A percentile compares a stretch with the other conserved stretches of the same genome.
Evolutionary conservation across 148 eudicot species (phyloP).

Genomic region (Selenicereus undatus): DNA sequence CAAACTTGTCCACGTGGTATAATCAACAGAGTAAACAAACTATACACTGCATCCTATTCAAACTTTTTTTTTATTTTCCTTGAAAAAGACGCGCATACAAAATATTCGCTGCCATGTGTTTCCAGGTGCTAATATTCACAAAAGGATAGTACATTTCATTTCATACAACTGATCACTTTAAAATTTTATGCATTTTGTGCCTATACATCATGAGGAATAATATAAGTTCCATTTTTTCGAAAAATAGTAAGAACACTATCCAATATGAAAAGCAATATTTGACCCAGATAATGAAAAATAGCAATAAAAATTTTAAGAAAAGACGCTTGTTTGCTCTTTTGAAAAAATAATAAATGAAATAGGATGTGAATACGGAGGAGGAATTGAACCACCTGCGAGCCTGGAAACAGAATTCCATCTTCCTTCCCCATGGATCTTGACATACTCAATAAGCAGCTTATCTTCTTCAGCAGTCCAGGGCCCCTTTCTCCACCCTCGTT

Average conservation of each 20-base stretch:
- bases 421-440: conserved; percentile 81
- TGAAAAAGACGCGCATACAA: not conserved
- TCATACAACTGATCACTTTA: not conserved
- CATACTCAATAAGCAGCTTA: conserved; percentile 61
- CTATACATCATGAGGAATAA: not conserved
- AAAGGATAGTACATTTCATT: not conserved
- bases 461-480: conserved; percentile 96
- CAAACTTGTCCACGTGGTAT: not conserved
- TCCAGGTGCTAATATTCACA: not conserved
- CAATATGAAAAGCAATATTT: not conserved
- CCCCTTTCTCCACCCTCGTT: conserved; percentile 75
- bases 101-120: not conserved
- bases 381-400: conserved; percentile 42
- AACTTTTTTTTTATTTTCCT: not conserved
- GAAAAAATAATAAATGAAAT: no score
- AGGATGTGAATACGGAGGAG: no score
- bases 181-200: not conserved
- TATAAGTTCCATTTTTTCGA: not conserved
- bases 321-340: no score
- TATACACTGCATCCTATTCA: not conserved
- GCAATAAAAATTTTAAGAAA: not conserved
- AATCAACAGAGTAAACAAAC: not conserved
- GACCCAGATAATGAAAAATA: not conserved
- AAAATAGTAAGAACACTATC: not conserved
- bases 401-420: conserved; percentile 85